A percentile compares a stretch with the other conserved stretches of the same genome.
phyloP scores from a whole-genome alignment of 2,329 filamentous ascomycete species.

The Plectosphaerella cucumerina region DNA sequence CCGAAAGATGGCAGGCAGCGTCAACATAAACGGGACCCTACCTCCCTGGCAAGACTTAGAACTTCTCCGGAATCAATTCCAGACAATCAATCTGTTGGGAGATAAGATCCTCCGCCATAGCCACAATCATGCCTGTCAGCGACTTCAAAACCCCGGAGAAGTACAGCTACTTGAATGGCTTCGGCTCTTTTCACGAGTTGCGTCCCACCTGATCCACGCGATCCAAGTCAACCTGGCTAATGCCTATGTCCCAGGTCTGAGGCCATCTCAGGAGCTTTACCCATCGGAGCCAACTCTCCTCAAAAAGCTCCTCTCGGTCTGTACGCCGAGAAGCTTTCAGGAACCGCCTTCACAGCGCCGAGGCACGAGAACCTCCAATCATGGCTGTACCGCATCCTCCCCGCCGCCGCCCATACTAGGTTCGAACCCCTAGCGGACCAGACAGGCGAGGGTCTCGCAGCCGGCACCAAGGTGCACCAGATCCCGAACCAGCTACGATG shows the following conservation, averaged over 20 bases:
- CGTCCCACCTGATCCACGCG: neutral
- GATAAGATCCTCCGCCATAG: no score
- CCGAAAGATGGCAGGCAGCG: neutral
- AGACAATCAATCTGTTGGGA: no score
- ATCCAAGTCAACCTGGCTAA: conserved; percentile 3
- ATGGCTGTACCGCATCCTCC: conserved; percentile 58
- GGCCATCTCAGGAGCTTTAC: conserved; percentile 62
- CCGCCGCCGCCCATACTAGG: conserved; percentile 45
- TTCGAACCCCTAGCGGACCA: conserved; percentile 17
- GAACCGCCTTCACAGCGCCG: conserved; percentile 56
- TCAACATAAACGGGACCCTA: neutral
- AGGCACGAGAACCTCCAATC: conserved; percentile 54
- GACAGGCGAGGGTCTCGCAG: conserved; percentile 28
- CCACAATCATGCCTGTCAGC: conserved; percentile 33
- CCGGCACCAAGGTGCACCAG: conserved; percentile 57
- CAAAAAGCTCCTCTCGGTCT: conserved; percentile 66
- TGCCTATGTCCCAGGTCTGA: conserved; percentile 45
- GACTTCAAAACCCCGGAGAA: conserved; percentile 28
- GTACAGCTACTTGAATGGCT: conserved; percentile 66
- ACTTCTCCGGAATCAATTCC: no score
- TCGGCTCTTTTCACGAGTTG: conserved; percentile 62
- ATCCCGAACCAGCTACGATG: conserved; percentile 82
- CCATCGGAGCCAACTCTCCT: conserved; percentile 65
- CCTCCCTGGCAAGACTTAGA: conserved; percentile 18
- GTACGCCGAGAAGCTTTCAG: conserved; percentile 64